Evolutionary conservation across 768 basidiomycete species (phyloP).

Genomic region (Tulasnella sp.): DNA sequence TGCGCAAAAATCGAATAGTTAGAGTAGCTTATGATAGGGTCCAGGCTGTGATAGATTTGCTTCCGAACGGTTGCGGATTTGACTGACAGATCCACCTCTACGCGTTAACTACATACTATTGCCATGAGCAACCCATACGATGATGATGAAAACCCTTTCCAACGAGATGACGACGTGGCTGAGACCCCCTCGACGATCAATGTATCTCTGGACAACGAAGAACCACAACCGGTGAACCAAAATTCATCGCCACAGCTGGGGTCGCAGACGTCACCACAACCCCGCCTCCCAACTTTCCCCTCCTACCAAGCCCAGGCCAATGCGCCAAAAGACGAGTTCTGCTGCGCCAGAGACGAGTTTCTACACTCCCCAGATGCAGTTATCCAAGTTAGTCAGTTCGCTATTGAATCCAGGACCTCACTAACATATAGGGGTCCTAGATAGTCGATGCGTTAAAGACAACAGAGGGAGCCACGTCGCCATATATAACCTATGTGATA

Average conservation of each 20-base stretch:
- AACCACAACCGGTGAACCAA: too few relatives aligned
- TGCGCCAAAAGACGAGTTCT: constrained; percentile 62
- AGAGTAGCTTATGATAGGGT: too few relatives aligned
- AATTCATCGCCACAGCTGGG: constrained; percentile 2
- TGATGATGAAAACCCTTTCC: too few relatives aligned
- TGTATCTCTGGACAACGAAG: too few relatives aligned
- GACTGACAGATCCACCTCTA: too few relatives aligned
- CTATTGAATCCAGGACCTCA: constrained; percentile 14
- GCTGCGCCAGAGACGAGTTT: constrained; percentile 60
- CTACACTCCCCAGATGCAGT: constrained; percentile 68
- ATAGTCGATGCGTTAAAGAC: constrained; percentile 96
- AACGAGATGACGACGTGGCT: too few relatives aligned
- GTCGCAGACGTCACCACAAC: constrained; percentile 1
- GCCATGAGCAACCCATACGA: too few relatives aligned
- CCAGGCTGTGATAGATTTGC: too few relatives aligned
- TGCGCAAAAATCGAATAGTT: too few relatives aligned
- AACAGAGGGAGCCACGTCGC: constrained; percentile 67
- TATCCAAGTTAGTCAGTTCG: constrained; percentile 44
- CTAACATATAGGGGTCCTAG: constrained; percentile 30
- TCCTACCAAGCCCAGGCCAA: constrained; percentile 14
- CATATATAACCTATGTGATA: constrained; percentile 93
- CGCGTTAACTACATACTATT: too few relatives aligned
- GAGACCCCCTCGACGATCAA: too few relatives aligned
- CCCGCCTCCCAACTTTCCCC: constrained; percentile 1
- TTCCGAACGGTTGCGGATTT: too few relatives aligned